These are phyloP conservation scores for Fusarium acutatum DNA, from an alignment of 2,329 filamentous ascomycete species.

Conservation along the genomic window DNA sequence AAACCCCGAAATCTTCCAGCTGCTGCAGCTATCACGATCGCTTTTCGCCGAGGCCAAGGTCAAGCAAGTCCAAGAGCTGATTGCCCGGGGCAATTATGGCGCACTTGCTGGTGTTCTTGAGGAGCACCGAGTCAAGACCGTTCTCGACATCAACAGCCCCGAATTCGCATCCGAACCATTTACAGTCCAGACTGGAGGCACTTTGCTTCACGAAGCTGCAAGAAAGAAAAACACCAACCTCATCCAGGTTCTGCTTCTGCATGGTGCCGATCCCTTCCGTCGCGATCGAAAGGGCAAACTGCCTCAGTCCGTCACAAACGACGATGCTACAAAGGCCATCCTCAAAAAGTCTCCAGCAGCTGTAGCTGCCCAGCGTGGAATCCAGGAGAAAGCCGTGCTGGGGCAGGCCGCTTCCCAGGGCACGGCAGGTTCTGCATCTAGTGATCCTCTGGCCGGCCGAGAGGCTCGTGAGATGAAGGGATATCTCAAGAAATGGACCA, in stretches of 20 bases:
- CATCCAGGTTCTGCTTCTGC: constrained; percentile 88
- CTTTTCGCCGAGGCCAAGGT: constrained; percentile 89
- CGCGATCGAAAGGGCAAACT: constrained; percentile 95
- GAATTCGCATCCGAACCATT: constrained; percentile 84
- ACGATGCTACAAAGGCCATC: constrained; percentile 87
- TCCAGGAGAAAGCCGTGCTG: constrained; percentile 96
- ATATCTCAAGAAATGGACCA: constrained; percentile 99
- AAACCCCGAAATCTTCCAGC: constrained; percentile 94
- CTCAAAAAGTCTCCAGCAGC: constrained; percentile 95
- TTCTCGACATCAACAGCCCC: constrained; percentile 90
- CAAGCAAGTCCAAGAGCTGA: constrained; percentile 82
- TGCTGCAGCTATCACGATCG: constrained; percentile 88
- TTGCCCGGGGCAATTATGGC: constrained; percentile 77
- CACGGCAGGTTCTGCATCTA: constrained; percentile 59
- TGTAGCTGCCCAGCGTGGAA: constrained; percentile 90
- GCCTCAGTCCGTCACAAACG: constrained; percentile 94
- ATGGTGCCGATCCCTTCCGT: constrained; percentile 95
- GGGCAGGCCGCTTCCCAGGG: constrained; percentile 73
- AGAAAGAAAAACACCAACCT: constrained; percentile 86
- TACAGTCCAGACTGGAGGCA: constrained; percentile 86
- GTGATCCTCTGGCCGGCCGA: constrained; percentile 74
- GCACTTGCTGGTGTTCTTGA: constrained; percentile 81
- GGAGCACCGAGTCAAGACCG: constrained; percentile 84
- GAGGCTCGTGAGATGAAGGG: constrained; percentile 98
- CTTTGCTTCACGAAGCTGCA: constrained; percentile 91